These are phyloP conservation scores for Peronospora farinosa DNA, from an alignment of 352 stramenopile genomes.

Conservation along the genomic window DNA sequence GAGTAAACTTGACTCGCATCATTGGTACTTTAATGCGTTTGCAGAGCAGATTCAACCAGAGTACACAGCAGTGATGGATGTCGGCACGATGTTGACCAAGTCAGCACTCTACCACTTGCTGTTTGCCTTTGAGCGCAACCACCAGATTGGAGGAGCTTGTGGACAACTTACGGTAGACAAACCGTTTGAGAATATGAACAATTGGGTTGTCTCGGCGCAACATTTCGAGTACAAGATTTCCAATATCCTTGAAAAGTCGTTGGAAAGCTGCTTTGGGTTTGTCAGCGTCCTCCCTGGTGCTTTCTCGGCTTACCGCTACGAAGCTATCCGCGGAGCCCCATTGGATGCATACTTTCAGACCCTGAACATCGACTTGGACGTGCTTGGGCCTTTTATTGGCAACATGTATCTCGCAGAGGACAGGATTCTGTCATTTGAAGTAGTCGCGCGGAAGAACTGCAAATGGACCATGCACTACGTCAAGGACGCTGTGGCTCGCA, in stretches of 20 bases:
- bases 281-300: slow-evolving; percentile 81
- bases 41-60: slow-evolving; percentile 79
- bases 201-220: slow-evolving; percentile 83
- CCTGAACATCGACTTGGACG: slow-evolving; percentile 68
- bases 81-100: slow-evolving; percentile 81
- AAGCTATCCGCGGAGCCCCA: slow-evolving; percentile 70
- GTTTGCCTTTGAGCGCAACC: slow-evolving; percentile 69
- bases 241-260: slow-evolving; percentile 82
- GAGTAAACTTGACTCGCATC: slow-evolving; percentile 80
- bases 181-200: slow-evolving; percentile 78
- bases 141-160: slow-evolving; percentile 75
- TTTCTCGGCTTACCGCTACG: slow-evolving; percentile 81
- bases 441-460: slow-evolving; percentile 74
- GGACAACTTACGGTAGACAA: slow-evolving; percentile 78
- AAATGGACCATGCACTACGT: slow-evolving; percentile 87
- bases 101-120: slow-evolving; percentile 71
- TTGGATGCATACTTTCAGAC: slow-evolving; percentile 85
- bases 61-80: slow-evolving; percentile 79
- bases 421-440: slow-evolving; percentile 79
- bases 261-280: slow-evolving; percentile 84
- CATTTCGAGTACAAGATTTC: slow-evolving; percentile 89
- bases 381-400: slow-evolving; percentile 74
- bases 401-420: slow-evolving; percentile 89
- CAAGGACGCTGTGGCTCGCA: slow-evolving; percentile 74
- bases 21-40: slow-evolving; percentile 83